Base-by-base conservation (phyloP, 768 basidiomycete genomes). In the Hypholoma fasciculare region DNA sequence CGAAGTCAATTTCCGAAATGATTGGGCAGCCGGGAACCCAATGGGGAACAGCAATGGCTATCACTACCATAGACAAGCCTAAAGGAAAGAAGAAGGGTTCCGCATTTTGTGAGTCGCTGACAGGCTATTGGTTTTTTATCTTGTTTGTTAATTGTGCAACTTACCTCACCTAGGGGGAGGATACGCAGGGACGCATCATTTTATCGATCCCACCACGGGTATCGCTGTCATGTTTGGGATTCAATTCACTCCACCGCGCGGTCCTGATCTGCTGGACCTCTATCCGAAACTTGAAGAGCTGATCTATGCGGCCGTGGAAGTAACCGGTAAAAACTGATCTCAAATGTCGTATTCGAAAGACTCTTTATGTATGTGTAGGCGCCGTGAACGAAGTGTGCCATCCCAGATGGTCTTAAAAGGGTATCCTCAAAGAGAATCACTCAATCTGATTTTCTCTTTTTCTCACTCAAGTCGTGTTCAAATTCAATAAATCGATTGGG, bases 121-220 rank as follows among this genome's bases (percentile, higher is more conserved):
- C 30, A 7, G 9, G 30, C 6, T 9, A 14, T 27, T 36, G 7
- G 14, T 30, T 34, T 27, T 6, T 14, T 17, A 17, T 7, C 23
- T 12, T 2, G 9, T 30, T 8, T 17, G 0, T 12, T 17, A 20
- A 37, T 17, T 17, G 14, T 30, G 4, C 7, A 27, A 8, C 7
- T 17, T 43, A 34, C 9, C 20, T 20, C 0, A 11, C 27, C 2
- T 30, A 72, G 72, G 72, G 72, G 59, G 30, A 16, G 74, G 74
- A 13, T 74, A 66, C 65, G 68, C 71, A 34, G 67, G 67, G 19
- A 71, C 72, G 1, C 63, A 60, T 23, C 64, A 67, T 56, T 67
- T 73, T 47, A 61, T 74, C 26, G 74, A 76, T 58, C 72, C 71
- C 14, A 66, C 58, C 0, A 70, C 66, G 7, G 73, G 73, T 1